phyloP scores from a whole-genome alignment of 2,329 filamentous ascomycete species.

The Penicillium sp. region DNA sequence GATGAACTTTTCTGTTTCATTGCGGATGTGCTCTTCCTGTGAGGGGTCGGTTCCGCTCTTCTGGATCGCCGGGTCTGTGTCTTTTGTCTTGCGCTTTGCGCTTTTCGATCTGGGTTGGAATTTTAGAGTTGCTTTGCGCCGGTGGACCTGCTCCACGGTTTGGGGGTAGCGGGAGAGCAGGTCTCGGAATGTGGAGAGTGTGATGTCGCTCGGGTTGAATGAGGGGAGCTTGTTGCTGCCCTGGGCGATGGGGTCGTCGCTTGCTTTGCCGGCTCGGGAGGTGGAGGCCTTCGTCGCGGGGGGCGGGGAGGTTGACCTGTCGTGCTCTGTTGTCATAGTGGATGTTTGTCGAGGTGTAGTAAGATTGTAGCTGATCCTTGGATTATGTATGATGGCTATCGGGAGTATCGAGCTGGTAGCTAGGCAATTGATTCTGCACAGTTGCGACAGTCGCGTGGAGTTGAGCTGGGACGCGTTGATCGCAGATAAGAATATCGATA shows the following conservation, averaged over 20 bases:
- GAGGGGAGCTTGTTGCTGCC: not conserved
- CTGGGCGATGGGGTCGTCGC: not conserved
- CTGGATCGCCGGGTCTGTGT: not conserved
- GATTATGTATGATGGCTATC: too few species aligned
- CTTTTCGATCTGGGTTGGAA: slow-evolving; percentile 20
- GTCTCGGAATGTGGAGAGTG: slow-evolving; percentile 23
- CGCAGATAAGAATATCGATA: not conserved
- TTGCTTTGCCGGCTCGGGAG: not conserved
- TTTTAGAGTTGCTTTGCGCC: slow-evolving; percentile 21
- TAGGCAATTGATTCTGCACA: not conserved
- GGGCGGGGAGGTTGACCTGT: not conserved
- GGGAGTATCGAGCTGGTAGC: too few species aligned
- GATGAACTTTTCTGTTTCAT: slow-evolving; percentile 28
- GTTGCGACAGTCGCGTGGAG: not conserved
- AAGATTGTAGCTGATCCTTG: not conserved
- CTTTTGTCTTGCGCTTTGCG: slow-evolving; percentile 7
- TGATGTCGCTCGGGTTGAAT: slow-evolving; percentile 29
- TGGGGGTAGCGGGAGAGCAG: slow-evolving; percentile 28
- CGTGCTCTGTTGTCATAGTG: not conserved
- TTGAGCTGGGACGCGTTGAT: not conserved
- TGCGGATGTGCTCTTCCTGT: slow-evolving; percentile 13
- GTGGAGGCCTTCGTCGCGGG: not conserved
- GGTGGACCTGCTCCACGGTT: slow-evolving; percentile 27
- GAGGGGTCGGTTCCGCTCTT: slow-evolving; percentile 1
- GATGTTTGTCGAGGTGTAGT: not conserved